phyloP scores from a whole-genome alignment of 2,329 filamentous ascomycete genomes.

The Tolypocladium inflatum region DNA sequence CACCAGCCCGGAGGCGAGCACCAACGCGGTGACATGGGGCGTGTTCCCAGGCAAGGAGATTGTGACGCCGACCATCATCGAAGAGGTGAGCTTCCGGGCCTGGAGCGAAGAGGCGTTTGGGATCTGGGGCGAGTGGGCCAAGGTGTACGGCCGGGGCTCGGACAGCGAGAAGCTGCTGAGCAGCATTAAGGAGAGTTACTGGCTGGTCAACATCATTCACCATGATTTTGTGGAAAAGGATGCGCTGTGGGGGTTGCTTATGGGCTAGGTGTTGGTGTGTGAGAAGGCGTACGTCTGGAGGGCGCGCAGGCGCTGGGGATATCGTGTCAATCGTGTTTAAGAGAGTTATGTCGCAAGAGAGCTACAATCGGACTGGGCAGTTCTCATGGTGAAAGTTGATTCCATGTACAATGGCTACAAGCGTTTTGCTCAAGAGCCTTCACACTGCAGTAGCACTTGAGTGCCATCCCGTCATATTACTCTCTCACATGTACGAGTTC shows the following conservation, averaged over 20 bases:
- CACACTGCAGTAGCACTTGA: no score
- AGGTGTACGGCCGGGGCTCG: constrained; percentile 71
- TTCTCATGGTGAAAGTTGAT: background rate
- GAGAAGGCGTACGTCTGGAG: no score
- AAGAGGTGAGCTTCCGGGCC: constrained; percentile 84
- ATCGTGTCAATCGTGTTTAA: background rate
- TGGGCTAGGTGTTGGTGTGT: constrained; percentile 17
- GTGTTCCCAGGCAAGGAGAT: constrained; percentile 95
- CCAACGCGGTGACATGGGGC: constrained; percentile 96
- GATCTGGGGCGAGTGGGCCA: constrained; percentile 90
- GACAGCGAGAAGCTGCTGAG: constrained; percentile 64
- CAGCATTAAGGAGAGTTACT: constrained; percentile 57
- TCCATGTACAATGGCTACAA: background rate
- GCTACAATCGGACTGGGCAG: background rate
- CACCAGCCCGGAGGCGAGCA: constrained; percentile 38
- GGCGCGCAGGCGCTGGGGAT: background rate
- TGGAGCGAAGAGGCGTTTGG: constrained; percentile 95
- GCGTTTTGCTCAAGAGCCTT: no score
- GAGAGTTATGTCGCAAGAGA: background rate
- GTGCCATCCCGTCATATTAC: background rate
- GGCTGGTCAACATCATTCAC: constrained; percentile 87
- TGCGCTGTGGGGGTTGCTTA: constrained; percentile 62
- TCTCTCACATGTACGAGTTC: background rate
- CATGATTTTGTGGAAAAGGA: constrained; percentile 65
- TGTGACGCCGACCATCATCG: constrained; percentile 91